phyloP scores from a whole-genome alignment of 2,329 filamentous ascomycete genomes.

The Arachnomyces sp. region DNA sequence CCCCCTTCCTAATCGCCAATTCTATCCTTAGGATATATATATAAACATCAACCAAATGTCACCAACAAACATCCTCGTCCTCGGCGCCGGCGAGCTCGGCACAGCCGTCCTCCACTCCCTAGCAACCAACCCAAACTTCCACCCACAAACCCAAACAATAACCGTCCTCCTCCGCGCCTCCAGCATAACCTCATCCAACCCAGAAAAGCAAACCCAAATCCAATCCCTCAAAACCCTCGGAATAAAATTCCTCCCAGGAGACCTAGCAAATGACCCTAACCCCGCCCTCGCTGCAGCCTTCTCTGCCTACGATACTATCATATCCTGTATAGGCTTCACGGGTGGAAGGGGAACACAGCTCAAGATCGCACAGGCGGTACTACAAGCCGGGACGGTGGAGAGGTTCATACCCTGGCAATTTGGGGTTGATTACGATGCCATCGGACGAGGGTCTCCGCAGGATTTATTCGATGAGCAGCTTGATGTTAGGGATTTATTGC shows the following conservation, averaged over 20 bases:
- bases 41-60: too few relatives aligned
- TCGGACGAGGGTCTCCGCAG: slow-evolving; percentile 53
- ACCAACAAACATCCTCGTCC: slow-evolving; percentile 44
- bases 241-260: slow-evolving; percentile 38
- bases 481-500: slow-evolving; percentile 47
- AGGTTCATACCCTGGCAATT: slow-evolving; percentile 67
- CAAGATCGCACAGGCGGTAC: slow-evolving; percentile 50
- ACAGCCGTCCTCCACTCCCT: slow-evolving; percentile 48
- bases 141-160: slow-evolving; percentile 27
- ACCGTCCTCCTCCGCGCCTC: slow-evolving; percentile 49
- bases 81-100: slow-evolving; percentile 63
- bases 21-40: too few relatives aligned
- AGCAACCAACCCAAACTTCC: slow-evolving; percentile 36
- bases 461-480: slow-evolving; percentile 63
- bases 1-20: too few relatives aligned
- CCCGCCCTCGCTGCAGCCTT: slow-evolving; percentile 39
- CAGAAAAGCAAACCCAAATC: slow-evolving; percentile 29
- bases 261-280: slow-evolving; percentile 31
- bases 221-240: slow-evolving; percentile 28
- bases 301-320: slow-evolving; percentile 33
- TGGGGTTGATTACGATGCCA: slow-evolving; percentile 62
- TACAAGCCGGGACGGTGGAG: slow-evolving; percentile 40
- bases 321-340: slow-evolving; percentile 56
- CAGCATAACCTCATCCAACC: slow-evolving; percentile 35
- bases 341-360: slow-evolving; percentile 48